Evolutionary conservation across 2,329 filamentous ascomycete species (phyloP).

Genomic region (Trichoderma sp.): DNA sequence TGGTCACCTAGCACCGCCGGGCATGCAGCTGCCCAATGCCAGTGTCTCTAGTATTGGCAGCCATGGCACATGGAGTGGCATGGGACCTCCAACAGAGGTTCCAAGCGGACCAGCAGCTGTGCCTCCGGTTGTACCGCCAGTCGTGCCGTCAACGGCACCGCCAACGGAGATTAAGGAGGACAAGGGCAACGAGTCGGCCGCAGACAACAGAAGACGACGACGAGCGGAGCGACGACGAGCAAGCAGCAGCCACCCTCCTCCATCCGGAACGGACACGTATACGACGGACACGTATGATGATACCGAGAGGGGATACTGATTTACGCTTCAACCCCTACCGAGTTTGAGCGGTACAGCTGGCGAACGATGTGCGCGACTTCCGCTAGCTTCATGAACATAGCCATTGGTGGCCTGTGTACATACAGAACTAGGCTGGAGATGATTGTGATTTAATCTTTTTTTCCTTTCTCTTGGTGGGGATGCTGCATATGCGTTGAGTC

Average conservation of each 20-base stretch:
- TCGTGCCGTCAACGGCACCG: background rate
- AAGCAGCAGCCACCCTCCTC: constrained; percentile 33
- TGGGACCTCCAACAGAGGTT: constrained; percentile 28
- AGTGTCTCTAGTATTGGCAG: constrained; percentile 51
- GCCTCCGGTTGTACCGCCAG: background rate
- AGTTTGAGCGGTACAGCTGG: background rate
- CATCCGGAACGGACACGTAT: constrained; percentile 22
- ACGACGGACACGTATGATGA: constrained; percentile 35
- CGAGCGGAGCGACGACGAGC: constrained; percentile 52
- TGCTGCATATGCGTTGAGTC: constrained; percentile 19
- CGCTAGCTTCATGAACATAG: background rate
- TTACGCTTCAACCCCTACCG: background rate
- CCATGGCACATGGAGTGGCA: constrained; percentile 54
- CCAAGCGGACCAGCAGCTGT: background rate
- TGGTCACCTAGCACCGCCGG: constrained; percentile 16
- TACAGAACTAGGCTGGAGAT: constrained; percentile 1
- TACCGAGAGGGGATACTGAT: constrained; percentile 23
- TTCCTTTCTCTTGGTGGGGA: constrained; percentile 7
- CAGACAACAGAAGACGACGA: constrained; percentile 55
- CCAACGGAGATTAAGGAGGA: constrained; percentile 19
- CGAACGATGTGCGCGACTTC: background rate
- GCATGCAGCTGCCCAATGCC: constrained; percentile 34
- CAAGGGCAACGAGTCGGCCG: constrained; percentile 33
- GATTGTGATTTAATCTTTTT: background rate
- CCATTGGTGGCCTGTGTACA: constrained; percentile 5